Base-by-base conservation (phyloP, 805 yeast genomes). In the Starmera caribaea region DNA sequence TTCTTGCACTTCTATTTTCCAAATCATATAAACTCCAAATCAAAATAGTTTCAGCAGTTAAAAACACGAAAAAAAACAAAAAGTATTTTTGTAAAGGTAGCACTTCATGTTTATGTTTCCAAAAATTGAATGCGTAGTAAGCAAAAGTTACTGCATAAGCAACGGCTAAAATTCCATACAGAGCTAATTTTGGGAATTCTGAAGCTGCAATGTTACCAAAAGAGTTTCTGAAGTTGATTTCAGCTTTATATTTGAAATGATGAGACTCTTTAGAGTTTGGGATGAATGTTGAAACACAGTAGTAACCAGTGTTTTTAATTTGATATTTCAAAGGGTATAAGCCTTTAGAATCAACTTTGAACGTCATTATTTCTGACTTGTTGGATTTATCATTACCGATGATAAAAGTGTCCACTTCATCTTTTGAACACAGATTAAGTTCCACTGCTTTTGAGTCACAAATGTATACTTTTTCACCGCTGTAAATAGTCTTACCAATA, bases 1-100 rank as follows among this genome's bases (percentile, higher is more conserved):
- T 38, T 21, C 61, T 51, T 34, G 80, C 82, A 36, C 70, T 64
- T 37, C 74, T 66, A 62, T 92, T 92, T 51, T 79, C 77, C 46
- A 85, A 70, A 53, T 87, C 96, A 57, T 83, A 92, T 57, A 86
- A 83, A 3, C 95, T 87, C 95, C 97, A 89, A 35, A 87, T 80
- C 38, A 87, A 75, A 38, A 88, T 74, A 49, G 87, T 84, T 61
- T 92, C 97, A 16, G 78, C 67, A 1, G 95, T 81, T 56, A 92
- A 72, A 51, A 87, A 84, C 7, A 77, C 78, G 45, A 84, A 81
- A 65, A 90, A 84, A 2, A 83, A 95, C 38, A 95, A 76, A 53
- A 92, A 72, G 60, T 92, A 90, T 57, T 85, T 81, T 62, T 92
- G 98, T 42, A 92, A 74, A 10, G 96, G 89, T 51, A 94, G 68